Percentiles rank a stretch among this genome's conserved stretches.
Evolutionary conservation across 108 stramenopile species (phyloP).

Genomic region (Skeletonema costatum): DNA sequence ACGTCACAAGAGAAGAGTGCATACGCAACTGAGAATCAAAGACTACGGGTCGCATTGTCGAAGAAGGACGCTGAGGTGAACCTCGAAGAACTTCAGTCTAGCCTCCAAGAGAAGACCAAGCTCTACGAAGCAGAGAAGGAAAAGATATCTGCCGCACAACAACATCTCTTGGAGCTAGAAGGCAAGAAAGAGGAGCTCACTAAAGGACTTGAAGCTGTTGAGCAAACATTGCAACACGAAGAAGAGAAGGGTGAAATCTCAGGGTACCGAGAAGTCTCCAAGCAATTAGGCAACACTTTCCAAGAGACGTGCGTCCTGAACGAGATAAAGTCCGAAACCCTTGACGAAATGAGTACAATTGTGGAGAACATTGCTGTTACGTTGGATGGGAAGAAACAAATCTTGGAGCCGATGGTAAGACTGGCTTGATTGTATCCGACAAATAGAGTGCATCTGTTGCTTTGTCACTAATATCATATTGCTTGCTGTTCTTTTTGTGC

Average conservation of each 20-base stretch:
- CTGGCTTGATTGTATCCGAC: background rate
- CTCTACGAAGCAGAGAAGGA: conserved; percentile 11
- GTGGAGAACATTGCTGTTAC: conserved; percentile 60
- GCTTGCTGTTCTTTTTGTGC: background rate
- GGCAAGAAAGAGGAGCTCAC: conserved; percentile 55
- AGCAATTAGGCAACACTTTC: conserved; percentile 52
- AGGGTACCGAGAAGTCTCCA: conserved; percentile 63
- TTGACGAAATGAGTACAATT: conserved; percentile 76
- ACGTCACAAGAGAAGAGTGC: background rate
- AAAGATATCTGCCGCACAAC: conserved; percentile 39
- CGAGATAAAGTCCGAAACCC: conserved; percentile 61
- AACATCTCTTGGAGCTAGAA: conserved; percentile 49
- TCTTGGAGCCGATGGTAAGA: conserved; percentile 58
- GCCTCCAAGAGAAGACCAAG: background rate
- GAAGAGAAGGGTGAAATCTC: conserved; percentile 72
- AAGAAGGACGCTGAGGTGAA: background rate
- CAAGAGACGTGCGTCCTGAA: conserved; percentile 66
- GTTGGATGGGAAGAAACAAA: conserved; percentile 57
- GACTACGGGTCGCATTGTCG: background rate
- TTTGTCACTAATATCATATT: background rate
- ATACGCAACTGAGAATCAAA: background rate
- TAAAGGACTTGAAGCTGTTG: conserved; percentile 52
- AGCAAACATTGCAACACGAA: conserved; percentile 57
- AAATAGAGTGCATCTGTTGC: background rate
- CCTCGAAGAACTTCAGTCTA: background rate